These are phyloP conservation scores for Hypholoma sublateritium DNA, from an alignment of 768 basidiomycete genomes.

Conservation along the genomic window DNA sequence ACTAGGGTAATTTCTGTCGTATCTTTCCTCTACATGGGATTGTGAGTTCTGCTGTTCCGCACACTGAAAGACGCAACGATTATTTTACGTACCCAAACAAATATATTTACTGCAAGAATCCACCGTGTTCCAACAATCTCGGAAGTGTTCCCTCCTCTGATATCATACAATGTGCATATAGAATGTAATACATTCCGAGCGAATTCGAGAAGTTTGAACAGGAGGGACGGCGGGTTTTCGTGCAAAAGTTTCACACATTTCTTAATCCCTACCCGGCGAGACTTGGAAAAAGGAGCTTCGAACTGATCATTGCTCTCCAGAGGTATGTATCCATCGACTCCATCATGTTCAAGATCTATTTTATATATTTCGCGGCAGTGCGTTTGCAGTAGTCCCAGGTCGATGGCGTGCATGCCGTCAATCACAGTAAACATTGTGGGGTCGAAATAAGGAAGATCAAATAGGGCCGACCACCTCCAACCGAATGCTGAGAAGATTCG, in stretches of 20 bases:
- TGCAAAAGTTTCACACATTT: constrained; percentile 13
- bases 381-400: constrained; percentile 9
- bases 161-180: constrained; percentile 21
- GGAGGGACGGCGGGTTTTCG: constrained; percentile 2
- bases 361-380: constrained; percentile 1
- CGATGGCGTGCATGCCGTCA: constrained; percentile 12
- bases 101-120: constrained; percentile 23
- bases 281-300: not conserved
- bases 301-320: no score
- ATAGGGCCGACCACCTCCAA: constrained; percentile 4
- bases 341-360: constrained; percentile 1
- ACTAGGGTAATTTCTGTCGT: not conserved
- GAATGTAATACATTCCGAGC: constrained; percentile 20
- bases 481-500: constrained; percentile 1
- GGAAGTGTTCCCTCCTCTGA: constrained; percentile 5
- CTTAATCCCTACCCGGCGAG: not conserved
- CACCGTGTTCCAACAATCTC: constrained; percentile 23
- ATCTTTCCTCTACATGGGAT: not conserved
- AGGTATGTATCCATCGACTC: not conserved
- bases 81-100: constrained; percentile 18
- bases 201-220: constrained; percentile 14
- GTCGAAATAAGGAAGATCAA: constrained; percentile 8
- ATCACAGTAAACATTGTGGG: constrained; percentile 7
- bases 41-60: no score
- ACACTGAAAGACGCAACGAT: not conserved